Conservation (phyloP, 2,329 filamentous ascomycete genomes). For the Graphilbum fragrans region DNA sequence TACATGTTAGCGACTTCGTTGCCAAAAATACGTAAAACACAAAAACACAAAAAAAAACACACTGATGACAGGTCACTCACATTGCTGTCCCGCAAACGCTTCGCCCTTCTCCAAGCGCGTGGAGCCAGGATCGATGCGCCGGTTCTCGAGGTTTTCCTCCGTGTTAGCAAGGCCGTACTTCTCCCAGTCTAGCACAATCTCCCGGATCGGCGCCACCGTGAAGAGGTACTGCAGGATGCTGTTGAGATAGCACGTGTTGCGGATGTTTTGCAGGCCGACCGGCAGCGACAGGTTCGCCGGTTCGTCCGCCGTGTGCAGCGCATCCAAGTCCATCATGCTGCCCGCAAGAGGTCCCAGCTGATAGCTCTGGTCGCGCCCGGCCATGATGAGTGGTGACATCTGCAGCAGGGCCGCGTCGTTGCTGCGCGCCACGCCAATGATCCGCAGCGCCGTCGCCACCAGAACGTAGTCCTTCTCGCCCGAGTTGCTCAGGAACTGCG, state of each 20-base stretch:
- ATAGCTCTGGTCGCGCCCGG: slow-evolving; percentile 5
- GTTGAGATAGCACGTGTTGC: slow-evolving; percentile 97
- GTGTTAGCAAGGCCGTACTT: slow-evolving; percentile 55
- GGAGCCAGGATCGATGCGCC: slow-evolving; percentile 29
- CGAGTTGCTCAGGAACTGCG: slow-evolving; percentile 1
- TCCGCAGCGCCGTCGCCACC: slow-evolving; percentile 7
- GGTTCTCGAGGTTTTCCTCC: slow-evolving; percentile 46
- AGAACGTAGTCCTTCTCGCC: slow-evolving; percentile 9
- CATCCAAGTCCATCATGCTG: background rate
- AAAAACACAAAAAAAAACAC: background rate
- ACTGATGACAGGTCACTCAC: slow-evolving; percentile 36
- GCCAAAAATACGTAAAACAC: too few relatives aligned
- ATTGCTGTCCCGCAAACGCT: slow-evolving; percentile 46
- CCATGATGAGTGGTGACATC: slow-evolving; percentile 2
- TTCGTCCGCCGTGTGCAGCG: slow-evolving; percentile 4
- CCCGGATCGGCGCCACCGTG: slow-evolving; percentile 68
- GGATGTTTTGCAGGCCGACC: slow-evolving; percentile 82
- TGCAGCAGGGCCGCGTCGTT: slow-evolving; percentile 3
- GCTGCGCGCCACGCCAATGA: slow-evolving; percentile 5
- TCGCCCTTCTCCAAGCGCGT: slow-evolving; percentile 10
- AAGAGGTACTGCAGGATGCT: slow-evolving; percentile 94
- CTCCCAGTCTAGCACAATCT: slow-evolving; percentile 69
- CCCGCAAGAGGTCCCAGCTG: background rate
- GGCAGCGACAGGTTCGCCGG: slow-evolving; percentile 45
- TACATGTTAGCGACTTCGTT: background rate